Percentiles rank a stretch among this genome's conserved stretches.
Conservation (phyloP, 2,329 filamentous ascomycete genomes). For the Pseudocercospora musae region DNA sequence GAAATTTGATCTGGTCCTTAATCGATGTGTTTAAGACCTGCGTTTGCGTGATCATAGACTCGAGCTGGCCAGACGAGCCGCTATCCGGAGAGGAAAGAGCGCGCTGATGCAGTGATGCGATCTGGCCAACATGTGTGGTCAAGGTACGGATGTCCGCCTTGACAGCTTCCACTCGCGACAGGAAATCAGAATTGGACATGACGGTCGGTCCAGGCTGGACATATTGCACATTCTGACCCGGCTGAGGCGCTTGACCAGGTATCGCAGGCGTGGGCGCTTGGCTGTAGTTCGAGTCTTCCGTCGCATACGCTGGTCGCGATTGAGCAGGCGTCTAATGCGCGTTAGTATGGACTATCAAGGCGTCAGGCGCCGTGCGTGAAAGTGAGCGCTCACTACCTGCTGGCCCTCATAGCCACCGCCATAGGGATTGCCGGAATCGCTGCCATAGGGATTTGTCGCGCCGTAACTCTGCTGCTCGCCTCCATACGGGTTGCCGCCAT, state of each 20-base stretch:
- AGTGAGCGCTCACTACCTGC: slow-evolving; percentile 5
- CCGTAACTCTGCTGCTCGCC: slow-evolving; percentile 57
- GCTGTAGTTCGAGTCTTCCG: slow-evolving; percentile 7
- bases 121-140: slow-evolving; percentile 63
- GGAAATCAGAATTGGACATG: slow-evolving; percentile 65
- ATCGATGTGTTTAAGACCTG: slow-evolving; percentile 71
- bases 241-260: slow-evolving; percentile 51
- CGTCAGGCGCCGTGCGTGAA: neutral
- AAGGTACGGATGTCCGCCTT: slow-evolving; percentile 67
- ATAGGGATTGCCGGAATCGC: slow-evolving; percentile 38
- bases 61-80: slow-evolving; percentile 53
- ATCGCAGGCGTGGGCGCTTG: slow-evolving; percentile 20
- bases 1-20: slow-evolving; percentile 74
- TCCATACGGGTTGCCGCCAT: slow-evolving; percentile 59
- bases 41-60: slow-evolving; percentile 66
- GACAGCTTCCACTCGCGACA: slow-evolving; percentile 62
- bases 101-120: slow-evolving; percentile 68
- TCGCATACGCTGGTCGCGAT: slow-evolving; percentile 1
- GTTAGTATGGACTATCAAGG: neutral
- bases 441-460: slow-evolving; percentile 34
- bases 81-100: slow-evolving; percentile 64
- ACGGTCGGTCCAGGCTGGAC: slow-evolving; percentile 39
- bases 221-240: slow-evolving; percentile 46
- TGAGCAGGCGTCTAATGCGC: neutral
- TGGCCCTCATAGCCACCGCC: slow-evolving; percentile 31